Percentiles rank a stretch among this genome's conserved stretches.
phyloP scores from a whole-genome alignment of 352 stramenopile species.

The Globisporangium uncinulatum region DNA sequence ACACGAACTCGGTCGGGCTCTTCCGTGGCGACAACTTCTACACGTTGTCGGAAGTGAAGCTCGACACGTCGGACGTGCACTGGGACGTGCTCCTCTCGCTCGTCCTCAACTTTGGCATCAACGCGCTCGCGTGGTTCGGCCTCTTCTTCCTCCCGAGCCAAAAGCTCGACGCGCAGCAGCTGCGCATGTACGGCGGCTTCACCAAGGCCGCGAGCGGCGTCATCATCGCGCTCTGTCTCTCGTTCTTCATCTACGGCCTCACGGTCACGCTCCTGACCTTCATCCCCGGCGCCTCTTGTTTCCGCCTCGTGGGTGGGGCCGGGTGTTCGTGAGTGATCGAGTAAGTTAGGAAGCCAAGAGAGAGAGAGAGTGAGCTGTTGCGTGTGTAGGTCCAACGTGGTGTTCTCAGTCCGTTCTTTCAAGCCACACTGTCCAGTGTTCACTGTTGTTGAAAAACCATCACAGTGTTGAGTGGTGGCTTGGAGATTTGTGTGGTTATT shows the following conservation, averaged over 20 bases:
- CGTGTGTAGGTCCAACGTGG: no score
- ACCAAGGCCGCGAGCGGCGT: conserved; percentile 19
- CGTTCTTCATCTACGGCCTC: conserved; percentile 1
- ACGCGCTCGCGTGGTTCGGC: conserved; percentile 18
- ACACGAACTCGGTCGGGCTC: conserved; percentile 20
- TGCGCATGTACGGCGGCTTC: conserved; percentile 65
- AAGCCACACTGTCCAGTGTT: no score
- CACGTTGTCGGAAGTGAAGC: conserved; percentile 6
- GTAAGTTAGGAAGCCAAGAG: no score
- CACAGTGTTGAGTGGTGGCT: no score
- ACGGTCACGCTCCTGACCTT: conserved; percentile 15
- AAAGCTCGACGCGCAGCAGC: conserved; percentile 66
- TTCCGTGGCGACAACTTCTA: conserved; percentile 26
- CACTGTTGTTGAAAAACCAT: no score
- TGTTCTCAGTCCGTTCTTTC: no score
- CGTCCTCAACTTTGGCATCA: conserved; percentile 27
- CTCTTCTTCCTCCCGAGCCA: conserved; percentile 35
- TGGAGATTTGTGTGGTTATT: no score
- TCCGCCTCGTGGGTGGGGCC: no score
- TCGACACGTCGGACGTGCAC: conserved; percentile 13
- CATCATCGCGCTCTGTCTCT: conserved; percentile 11
- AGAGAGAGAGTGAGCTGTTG: no score
- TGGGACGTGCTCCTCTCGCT: conserved; percentile 21
- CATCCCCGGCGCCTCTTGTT: conserved; percentile 1
- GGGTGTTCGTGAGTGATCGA: no score